Evolutionary conservation across 768 basidiomycete species (phyloP).

Genomic region (Pulveroboletus frians): DNA sequence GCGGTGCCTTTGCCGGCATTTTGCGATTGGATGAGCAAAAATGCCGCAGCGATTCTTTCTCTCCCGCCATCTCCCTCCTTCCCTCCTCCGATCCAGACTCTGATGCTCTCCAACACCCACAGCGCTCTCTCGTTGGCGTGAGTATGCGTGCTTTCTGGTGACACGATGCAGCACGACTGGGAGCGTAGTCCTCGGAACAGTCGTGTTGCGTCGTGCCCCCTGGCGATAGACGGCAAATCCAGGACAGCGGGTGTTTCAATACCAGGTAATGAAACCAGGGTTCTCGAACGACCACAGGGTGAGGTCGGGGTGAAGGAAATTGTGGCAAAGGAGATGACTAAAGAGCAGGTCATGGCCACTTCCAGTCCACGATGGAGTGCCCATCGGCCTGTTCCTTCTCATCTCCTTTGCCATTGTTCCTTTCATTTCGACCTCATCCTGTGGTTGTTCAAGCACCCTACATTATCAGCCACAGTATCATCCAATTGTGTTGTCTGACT

Average conservation of each 20-base stretch:
- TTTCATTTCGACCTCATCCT: too few species aligned
- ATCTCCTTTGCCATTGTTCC: background rate
- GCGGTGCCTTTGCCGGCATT: slow-evolving; percentile 14
- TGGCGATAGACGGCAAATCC: too few species aligned
- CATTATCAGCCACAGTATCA: background rate
- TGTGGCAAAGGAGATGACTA: too few species aligned
- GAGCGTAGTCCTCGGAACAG: slow-evolving; percentile 47
- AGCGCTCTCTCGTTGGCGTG: background rate
- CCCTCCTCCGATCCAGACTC: background rate
- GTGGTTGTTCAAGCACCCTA: background rate
- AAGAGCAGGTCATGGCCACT: too few species aligned
- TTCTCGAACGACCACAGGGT: too few species aligned
- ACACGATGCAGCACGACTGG: slow-evolving; percentile 30
- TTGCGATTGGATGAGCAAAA: slow-evolving; percentile 37
- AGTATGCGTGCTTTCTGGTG: background rate
- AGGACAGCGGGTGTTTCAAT: too few species aligned
- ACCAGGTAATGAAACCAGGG: too few species aligned
- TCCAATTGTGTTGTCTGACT: background rate
- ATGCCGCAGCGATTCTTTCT: slow-evolving; percentile 33
- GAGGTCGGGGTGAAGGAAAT: too few species aligned
- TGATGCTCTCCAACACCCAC: too few species aligned
- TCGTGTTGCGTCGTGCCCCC: slow-evolving; percentile 25
- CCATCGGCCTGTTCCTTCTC: too few species aligned
- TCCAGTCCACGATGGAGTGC: too few species aligned
- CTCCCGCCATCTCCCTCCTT: background rate